A percentile compares a stretch with the other conserved stretches of the same genome.
Conservation (phyloP, 306 rosid genomes). For the Trifolium subterraneum region DNA sequence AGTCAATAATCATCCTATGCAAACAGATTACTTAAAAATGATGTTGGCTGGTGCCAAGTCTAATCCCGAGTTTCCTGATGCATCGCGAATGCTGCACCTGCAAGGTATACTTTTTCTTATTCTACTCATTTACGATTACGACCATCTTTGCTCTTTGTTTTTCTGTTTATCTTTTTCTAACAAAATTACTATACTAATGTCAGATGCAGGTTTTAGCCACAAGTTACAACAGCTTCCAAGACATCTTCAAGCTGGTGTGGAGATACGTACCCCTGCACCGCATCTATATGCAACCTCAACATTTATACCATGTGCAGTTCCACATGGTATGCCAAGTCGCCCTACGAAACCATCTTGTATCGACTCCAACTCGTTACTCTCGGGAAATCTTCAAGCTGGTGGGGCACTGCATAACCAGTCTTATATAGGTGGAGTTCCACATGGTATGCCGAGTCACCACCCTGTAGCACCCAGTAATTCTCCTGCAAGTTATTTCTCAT, state of each 20-base stretch:
- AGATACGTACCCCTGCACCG: background rate
- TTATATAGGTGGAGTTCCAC: conserved; percentile 18
- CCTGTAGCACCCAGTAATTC: too few relatives aligned
- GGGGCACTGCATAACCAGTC: too few relatives aligned
- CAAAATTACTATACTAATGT: conserved; percentile 14
- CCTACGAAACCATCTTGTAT: too few relatives aligned
- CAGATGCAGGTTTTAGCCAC: conserved; percentile 54
- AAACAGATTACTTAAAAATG: conserved; percentile 50
- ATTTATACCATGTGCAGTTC: too few relatives aligned
- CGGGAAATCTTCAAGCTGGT: too few relatives aligned
- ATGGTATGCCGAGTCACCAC: conserved; percentile 48
- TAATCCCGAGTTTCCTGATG: conserved; percentile 49
- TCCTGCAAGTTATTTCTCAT: too few relatives aligned
- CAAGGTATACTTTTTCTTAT: conserved; percentile 56
- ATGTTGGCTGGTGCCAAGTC: conserved; percentile 62
- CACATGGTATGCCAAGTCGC: too few relatives aligned
- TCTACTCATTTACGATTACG: too few relatives aligned
- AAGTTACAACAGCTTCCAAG: conserved; percentile 47
- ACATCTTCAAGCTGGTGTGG: conserved; percentile 45
- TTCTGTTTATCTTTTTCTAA: too few relatives aligned
- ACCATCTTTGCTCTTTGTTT: too few relatives aligned
- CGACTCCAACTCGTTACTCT: too few relatives aligned
- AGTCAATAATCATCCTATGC: too few relatives aligned
- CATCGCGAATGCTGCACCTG: conserved; percentile 37
- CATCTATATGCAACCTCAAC: background rate